A percentile compares a stretch with the other conserved stretches of the same genome.
Conservation (phyloP, 2,329 filamentous ascomycete genomes). For the Incumbomyces lentus region DNA sequence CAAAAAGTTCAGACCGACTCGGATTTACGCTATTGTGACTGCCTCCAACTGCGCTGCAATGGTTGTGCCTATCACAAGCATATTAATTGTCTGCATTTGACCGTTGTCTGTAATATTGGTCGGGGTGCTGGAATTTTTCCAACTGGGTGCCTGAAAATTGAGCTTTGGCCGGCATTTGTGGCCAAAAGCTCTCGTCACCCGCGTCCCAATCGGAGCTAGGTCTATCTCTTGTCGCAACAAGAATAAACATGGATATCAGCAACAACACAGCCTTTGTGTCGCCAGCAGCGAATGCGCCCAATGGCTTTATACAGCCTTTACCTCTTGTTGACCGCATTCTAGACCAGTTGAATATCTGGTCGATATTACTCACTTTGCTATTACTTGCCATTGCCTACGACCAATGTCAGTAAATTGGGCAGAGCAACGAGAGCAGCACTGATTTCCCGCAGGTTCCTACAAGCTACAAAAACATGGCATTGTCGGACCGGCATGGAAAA, state of each 20-base stretch:
- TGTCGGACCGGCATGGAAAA: slow-evolving; percentile 62
- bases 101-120: too few relatives aligned
- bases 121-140: too few relatives aligned
- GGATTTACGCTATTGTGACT: neutral
- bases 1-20: slow-evolving; percentile 3
- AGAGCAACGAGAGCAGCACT: slow-evolving; percentile 2
- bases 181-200: neutral
- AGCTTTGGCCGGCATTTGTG: too few relatives aligned
- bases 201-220: neutral
- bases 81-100: too few relatives aligned
- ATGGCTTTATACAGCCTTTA: slow-evolving; percentile 28
- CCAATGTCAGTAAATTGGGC: slow-evolving; percentile 56
- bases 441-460: slow-evolving; percentile 53
- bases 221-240: neutral
- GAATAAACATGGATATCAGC: slow-evolving; percentile 23
- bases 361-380: slow-evolving; percentile 60
- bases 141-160: too few relatives aligned
- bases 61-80: too few relatives aligned
- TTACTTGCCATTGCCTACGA: slow-evolving; percentile 70
- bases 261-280: slow-evolving; percentile 60
- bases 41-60: neutral
- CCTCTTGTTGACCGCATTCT: slow-evolving; percentile 14
- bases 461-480: slow-evolving; percentile 65
- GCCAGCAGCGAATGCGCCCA: slow-evolving; percentile 52
- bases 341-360: slow-evolving; percentile 45